These are phyloP conservation scores for Phanerochaete sordida DNA, from an alignment of 768 basidiomycete genomes.

Conservation along the genomic window DNA sequence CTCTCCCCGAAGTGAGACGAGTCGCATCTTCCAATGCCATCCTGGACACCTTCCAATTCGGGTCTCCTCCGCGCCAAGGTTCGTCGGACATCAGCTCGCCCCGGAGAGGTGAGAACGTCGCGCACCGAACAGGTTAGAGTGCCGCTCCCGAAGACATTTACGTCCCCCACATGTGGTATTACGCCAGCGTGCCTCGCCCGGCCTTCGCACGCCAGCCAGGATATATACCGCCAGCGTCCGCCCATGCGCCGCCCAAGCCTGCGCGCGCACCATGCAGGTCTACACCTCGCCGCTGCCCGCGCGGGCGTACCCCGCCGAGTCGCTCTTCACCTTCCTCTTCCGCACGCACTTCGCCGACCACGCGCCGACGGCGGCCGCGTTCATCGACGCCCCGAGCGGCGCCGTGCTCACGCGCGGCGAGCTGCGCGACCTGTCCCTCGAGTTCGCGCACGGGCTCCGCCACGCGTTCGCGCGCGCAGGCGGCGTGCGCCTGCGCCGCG, in stretches of 20 bases:
- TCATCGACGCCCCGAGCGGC: constrained; percentile 63
- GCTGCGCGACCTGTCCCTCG: constrained; percentile 50
- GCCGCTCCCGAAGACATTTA: no score
- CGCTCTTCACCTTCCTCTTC: constrained; percentile 50
- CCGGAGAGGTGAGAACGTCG: background rate
- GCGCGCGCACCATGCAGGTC: constrained; percentile 22
- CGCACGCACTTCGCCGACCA: constrained; percentile 21
- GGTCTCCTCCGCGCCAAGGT: background rate
- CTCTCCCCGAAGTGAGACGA: background rate
- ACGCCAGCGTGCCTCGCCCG: background rate
- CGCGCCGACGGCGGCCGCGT: constrained; percentile 38
- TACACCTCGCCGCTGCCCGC: constrained; percentile 45
- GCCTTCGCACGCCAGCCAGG: background rate
- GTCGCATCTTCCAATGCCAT: background rate
- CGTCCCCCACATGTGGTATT: background rate
- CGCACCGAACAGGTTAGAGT: background rate
- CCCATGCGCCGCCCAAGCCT: background rate
- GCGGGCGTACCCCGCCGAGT: constrained; percentile 35
- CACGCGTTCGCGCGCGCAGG: constrained; percentile 8
- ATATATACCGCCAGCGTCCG: background rate
- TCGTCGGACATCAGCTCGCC: background rate
- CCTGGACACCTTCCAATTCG: background rate
- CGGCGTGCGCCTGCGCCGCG: constrained; percentile 29
- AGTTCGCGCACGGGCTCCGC: constrained; percentile 39
- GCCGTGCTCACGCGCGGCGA: constrained; percentile 52